Evolutionary conservation across 2,329 filamentous ascomycete species (phyloP), one percentile per base, ranked within the genome.

Genomic region (Exserohilum turcica): DNA sequence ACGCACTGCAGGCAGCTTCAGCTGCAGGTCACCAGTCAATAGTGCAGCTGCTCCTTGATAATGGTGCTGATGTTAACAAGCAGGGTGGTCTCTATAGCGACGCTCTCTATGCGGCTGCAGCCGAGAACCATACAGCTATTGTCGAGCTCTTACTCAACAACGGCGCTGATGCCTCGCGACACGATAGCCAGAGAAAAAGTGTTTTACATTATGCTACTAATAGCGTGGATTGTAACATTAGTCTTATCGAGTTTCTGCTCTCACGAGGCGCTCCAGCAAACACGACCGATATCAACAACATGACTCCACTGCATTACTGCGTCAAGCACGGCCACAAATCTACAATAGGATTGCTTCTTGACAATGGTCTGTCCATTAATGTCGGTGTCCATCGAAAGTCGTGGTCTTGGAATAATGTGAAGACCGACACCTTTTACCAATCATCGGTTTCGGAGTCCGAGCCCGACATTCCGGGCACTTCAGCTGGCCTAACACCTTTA

Each of bases 1-100:
- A 58, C 55, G 60, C 61, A 54, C 58, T 70, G 3, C 57, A 65
- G n/a, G 54, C 55, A 42, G 67, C 68, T 54, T 61, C 60, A 52
- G 12, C 3, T 27, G 5, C 13, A 52, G 62, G 63, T 40, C 42
- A 66, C 43, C 29, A 61, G 31, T 28, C 57, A 19, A 44, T 67
- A 12, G 65, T 69, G 0, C 43, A 55, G 50, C 3, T 57, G 27
- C 50, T 65, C 32, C 45, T 63, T n/a, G 33, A 58, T 1, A 42
- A 39, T 7, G 57, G 54, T 40, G 53, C 61, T 10, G 45, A 61
- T 2, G 32, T 63, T 29, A 58, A 66, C 44, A 39, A 46, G 5
- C 37, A 60, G 36, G 47, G 47, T 51, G 50, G 57, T 32, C 57
- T 54, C 15, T 24, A 16, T 45, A 38, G 54, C 49, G 58, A 58